Conservation (phyloP, 1,284 basidiomycete species). For the Puccinia polysora region DNA sequence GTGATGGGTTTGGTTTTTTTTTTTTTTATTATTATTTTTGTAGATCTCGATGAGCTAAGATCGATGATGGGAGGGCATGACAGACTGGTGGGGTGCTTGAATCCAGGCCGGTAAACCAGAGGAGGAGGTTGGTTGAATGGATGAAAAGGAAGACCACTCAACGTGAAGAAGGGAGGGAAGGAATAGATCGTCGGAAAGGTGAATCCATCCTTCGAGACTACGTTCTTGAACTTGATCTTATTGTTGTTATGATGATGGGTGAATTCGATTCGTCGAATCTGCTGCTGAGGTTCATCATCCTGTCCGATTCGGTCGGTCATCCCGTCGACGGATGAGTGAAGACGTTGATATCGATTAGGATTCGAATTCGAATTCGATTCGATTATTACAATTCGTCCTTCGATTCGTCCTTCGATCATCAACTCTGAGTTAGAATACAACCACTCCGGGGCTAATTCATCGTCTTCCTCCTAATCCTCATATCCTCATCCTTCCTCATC, state of each 20-base stretch:
- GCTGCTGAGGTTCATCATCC: too few relatives aligned
- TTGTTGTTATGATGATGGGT: not conserved
- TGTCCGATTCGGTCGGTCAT: too few relatives aligned
- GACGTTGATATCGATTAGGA: too few relatives aligned
- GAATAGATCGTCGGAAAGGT: constrained; percentile 36
- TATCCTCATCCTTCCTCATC: too few relatives aligned
- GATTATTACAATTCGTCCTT: too few relatives aligned
- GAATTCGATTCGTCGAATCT: not conserved
- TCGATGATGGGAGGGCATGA: not conserved
- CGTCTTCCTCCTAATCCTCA: too few relatives aligned
- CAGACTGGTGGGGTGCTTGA: not conserved
- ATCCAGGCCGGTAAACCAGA: not conserved
- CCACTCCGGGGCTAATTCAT: too few relatives aligned
- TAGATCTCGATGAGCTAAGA: not conserved
- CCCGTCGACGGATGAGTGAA: too few relatives aligned
- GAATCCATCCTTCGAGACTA: constrained; percentile 8
- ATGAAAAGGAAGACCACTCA: not conserved
- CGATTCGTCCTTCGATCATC: too few relatives aligned
- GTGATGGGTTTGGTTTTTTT: not conserved
- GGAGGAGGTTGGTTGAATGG: not conserved
- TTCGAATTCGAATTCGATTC: too few relatives aligned
- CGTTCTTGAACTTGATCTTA: not conserved
- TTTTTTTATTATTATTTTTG: not conserved
- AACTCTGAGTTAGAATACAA: too few relatives aligned
- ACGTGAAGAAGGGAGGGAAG: constrained; percentile 39